Base-by-base conservation (phyloP, 176 grass and related monocot species). In the Triticum dicoccoides region DNA sequence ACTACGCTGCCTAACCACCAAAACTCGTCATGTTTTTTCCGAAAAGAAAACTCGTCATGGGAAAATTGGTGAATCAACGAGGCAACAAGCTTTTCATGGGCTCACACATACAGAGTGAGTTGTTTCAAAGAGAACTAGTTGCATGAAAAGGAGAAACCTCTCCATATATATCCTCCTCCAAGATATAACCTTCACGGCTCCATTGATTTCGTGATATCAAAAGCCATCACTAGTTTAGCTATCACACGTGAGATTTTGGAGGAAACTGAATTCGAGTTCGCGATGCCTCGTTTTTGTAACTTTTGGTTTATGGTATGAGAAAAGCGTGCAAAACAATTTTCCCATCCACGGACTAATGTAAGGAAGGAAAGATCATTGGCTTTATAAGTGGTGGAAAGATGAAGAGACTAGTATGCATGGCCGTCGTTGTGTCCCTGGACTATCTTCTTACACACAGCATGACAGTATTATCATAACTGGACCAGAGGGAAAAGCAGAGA, bases 351-450 rank as follows among this genome's bases (percentile, higher is more conserved):
- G 37, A 38, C 37, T 34, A 34, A 34, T 34, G 33, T 56, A 87
- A 76, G 24, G 44, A 44, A 75, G 73, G 71, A 21, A 52, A 69
- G 62, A 21, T 37, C 88, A 65, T 86, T 6, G 35, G 37, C 37
- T 38, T 38, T 38, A 38, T 6, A 38, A 1, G 84, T 78, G 84
- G 56, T 7, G 37, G 37, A 38, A 7, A 38, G 37, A 38, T 30
- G 78, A 41, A 42, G 5, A 62, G 59, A 23, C 9, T 41, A 72
- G 69, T 41, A 24, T 4, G 38, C 38, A 44, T 74, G 54, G 32
- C 54, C 47, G 39, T 90, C 88, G 49, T 24, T 89, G 82, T 76
- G 6, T 38, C 32, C 34, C 34, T 34, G 4, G 34, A 34, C 34
- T 34, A 3, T 34, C 33, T 2, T 34, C 33, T 34, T 34, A 5